A percentile compares a stretch with the other conserved stretches of the same genome.
phyloP scores from a whole-genome alignment of 148 eudicot genomes.

The Chenopodium formosanum region DNA sequence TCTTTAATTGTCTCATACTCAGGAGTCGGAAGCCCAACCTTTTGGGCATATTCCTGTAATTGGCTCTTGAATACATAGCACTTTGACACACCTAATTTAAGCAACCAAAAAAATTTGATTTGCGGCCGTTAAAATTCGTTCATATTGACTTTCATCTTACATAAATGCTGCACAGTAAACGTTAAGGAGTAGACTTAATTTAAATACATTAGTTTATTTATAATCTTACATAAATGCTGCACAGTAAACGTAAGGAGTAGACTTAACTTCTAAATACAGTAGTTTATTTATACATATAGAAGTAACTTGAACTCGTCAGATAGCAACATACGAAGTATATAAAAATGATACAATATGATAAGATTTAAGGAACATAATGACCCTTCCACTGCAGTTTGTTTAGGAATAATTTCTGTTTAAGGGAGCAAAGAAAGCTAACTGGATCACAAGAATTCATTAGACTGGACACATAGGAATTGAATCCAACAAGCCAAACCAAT shows the following conservation, averaged over 20 bases:
- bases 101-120: constrained; percentile 6
- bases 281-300: too few relatives aligned
- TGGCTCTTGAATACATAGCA: constrained; percentile 94
- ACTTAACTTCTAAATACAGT: too few relatives aligned
- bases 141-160: not conserved
- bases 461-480: not conserved
- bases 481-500: not conserved
- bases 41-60: constrained; percentile 88
- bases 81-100: constrained; percentile 42
- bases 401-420: not conserved
- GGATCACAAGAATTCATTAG: not conserved
- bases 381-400: not conserved
- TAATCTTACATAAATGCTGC: not conserved
- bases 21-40: constrained; percentile 67
- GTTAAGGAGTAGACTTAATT: not conserved
- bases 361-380: not conserved
- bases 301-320: not conserved
- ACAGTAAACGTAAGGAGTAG: not conserved
- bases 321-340: not conserved
- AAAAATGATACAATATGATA: not conserved
- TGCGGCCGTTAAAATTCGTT: not conserved
- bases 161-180: not conserved
- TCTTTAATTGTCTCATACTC: constrained; percentile 82
- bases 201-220: too few relatives aligned
- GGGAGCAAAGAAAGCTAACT: not conserved